Conservation (phyloP, 345 rosid genomes). For the Balakata baccata region DNA sequence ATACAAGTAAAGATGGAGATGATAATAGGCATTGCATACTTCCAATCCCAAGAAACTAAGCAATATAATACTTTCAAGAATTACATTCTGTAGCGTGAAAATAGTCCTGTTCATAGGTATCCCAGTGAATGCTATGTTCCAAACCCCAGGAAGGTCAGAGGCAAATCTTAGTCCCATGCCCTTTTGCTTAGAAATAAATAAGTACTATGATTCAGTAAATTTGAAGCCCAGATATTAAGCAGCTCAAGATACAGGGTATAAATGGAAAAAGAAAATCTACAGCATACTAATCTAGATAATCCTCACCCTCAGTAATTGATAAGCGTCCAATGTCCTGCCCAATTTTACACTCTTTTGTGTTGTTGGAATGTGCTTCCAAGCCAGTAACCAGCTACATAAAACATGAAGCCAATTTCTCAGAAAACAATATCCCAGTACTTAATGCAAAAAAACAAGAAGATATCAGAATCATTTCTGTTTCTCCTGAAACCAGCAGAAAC, state of each 20-base stretch:
- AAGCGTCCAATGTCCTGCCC: slow-evolving; percentile 28
- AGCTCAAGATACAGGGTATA: not conserved
- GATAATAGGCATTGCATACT: not conserved
- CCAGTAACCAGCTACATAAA: slow-evolving; percentile 54
- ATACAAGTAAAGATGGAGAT: not conserved
- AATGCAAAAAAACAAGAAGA: slow-evolving; percentile 15
- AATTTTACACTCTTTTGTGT: slow-evolving; percentile 42
- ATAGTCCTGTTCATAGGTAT: not conserved
- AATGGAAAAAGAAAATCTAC: slow-evolving; percentile 6
- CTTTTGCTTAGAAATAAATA: not conserved
- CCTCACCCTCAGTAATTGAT: slow-evolving; percentile 46
- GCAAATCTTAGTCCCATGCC: not conserved
- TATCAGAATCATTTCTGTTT: not conserved
- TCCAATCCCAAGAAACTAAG: not conserved
- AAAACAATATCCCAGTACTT: slow-evolving; percentile 5
- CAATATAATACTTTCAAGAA: not conserved
- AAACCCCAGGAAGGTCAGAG: not conserved
- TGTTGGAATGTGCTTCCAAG: slow-evolving; percentile 56
- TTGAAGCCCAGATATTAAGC: not conserved
- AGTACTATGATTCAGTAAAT: not conserved
- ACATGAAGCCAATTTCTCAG: slow-evolving; percentile 24
- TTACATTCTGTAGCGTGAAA: not conserved
- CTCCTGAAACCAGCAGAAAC: not conserved
- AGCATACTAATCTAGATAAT: not conserved
- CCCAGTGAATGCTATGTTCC: not conserved